Evolutionary conservation across 177 flowering plant genomes (phyloP).

Genomic region (Vitis hybrid): DNA sequence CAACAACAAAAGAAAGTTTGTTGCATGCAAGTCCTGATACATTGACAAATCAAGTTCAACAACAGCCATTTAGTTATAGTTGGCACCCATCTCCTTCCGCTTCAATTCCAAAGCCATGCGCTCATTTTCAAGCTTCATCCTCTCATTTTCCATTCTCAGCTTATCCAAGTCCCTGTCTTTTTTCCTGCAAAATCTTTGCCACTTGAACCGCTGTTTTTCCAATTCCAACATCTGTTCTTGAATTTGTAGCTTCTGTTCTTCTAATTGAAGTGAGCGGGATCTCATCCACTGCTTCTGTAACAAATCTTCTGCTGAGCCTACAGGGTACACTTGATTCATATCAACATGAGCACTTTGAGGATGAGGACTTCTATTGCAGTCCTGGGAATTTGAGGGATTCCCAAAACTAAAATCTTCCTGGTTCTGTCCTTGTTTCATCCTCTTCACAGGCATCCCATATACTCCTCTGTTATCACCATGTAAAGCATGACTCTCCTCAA

Average conservation of each 20-base stretch:
- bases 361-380: conserved; percentile 34
- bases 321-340: conserved; percentile 33
- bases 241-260: conserved; percentile 65
- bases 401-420: conserved; percentile 41
- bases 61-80: conserved; percentile 22
- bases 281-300: conserved; percentile 52
- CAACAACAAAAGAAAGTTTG: conserved; percentile 4
- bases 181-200: conserved; percentile 75
- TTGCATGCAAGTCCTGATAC: conserved; percentile 5
- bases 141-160: conserved; percentile 74
- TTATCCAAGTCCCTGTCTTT: conserved; percentile 74
- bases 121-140: conserved; percentile 84
- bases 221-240: conserved; percentile 67
- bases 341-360: conserved; percentile 36
- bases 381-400: conserved; percentile 33
- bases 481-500: conserved; percentile 42
- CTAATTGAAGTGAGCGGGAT: conserved; percentile 51
- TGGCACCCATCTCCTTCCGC: conserved; percentile 52
- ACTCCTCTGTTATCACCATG: conserved; percentile 34
- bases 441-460: conserved; percentile 41
- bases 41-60: neutral
- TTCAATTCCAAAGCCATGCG: conserved; percentile 69
- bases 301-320: conserved; percentile 36
- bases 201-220: conserved; percentile 78
- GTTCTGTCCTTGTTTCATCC: conserved; percentile 43